Evolutionary conservation across 768 basidiomycete genomes (phyloP), one percentile per base, ranked within the genome.

Genomic region (Termitomyces sp.): DNA sequence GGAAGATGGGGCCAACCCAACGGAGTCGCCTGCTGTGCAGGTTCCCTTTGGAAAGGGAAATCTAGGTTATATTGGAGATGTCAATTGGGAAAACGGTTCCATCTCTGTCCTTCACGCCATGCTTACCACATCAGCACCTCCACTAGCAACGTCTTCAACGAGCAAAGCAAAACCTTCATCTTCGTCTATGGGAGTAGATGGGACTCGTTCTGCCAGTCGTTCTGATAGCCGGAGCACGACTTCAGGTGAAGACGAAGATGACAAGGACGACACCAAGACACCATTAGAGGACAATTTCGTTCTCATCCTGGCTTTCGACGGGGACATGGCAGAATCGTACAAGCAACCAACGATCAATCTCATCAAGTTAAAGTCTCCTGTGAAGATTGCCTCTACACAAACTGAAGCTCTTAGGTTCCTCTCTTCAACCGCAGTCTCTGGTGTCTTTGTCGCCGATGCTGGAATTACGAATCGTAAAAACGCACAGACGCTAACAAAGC

Each of bases 41-140:
- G 53, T 68, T 10, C 54, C 60, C 32, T 60, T 76, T 18, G 70
- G 66, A 13, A 66, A 72, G 45, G 76, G 77, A 5, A 61, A 67
- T 50, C 45, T 79, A 44, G 73, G 75, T 7, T 78, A 70, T 31
- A 59, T 76, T 33, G 74, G 76, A 0, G 70, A 71, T 40, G 64
- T 67, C 6, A 68, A 70, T 32, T 60, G 66, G 39, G 72, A 75
- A 56, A 60, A 62, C 1, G 62, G 62, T 41, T 62, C 64, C 9
- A 64, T 66, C 33, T 54, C 54, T 9, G 62, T 75, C 20, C 55
- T 72, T 22, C 59, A 68, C 13, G 66, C 72, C 5, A 74, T 77
- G 73, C 67, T 78, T 39, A 33, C 12, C n/a, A 18, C 11, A 25
- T 51, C 29, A 5, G 15, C n/a, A 18, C 22, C 54, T 35, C 35